Percentiles rank a stretch among this genome's conserved stretches.
These are phyloP conservation scores for Ceratobasidium sp. DNA, from an alignment of 1,284 basidiomycete genomes.

Conservation along the genomic window DNA sequence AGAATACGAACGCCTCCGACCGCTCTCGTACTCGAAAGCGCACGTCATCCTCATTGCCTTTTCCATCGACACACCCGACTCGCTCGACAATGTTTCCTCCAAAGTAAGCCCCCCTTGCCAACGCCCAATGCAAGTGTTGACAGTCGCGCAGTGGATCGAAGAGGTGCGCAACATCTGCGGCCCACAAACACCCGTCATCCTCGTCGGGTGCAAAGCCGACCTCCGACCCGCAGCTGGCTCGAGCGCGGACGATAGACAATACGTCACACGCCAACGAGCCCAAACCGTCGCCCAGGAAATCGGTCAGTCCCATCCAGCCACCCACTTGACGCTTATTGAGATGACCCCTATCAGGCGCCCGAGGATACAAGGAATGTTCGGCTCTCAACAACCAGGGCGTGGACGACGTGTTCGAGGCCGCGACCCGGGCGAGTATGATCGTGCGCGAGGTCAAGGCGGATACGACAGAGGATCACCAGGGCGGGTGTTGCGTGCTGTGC, in stretches of 20 bases:
- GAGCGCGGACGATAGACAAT: slow-evolving; percentile 38
- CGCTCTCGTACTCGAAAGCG: slow-evolving; percentile 96
- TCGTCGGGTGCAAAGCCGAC: slow-evolving; percentile 88
- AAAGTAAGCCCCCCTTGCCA: slow-evolving; percentile 64
- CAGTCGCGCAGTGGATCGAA: slow-evolving; percentile 83
- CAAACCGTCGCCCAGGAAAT: slow-evolving; percentile 40
- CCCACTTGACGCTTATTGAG: slow-evolving; percentile 52
- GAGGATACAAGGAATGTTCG: slow-evolving; percentile 92
- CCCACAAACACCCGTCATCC: slow-evolving; percentile 76
- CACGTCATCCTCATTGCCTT: slow-evolving; percentile 99
- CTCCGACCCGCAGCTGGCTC: slow-evolving; percentile 62
- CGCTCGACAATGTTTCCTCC: slow-evolving; percentile 91
- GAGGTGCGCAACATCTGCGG: slow-evolving; percentile 94
- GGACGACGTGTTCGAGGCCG: slow-evolving; percentile 94
- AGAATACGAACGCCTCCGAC: slow-evolving; percentile 75
- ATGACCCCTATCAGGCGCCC: slow-evolving; percentile 70
- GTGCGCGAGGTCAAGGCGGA: slow-evolving; percentile 66
- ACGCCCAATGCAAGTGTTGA: slow-evolving; percentile 7
- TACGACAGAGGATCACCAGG: slow-evolving; percentile 53
- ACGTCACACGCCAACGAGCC: slow-evolving; percentile 38
- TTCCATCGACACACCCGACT: slow-evolving; percentile 95
- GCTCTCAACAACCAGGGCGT: slow-evolving; percentile 91
- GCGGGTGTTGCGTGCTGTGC: slow-evolving; percentile 42
- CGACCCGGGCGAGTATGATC: slow-evolving; percentile 91
- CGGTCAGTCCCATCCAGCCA: slow-evolving; percentile 21